Evolutionary conservation across 805 yeast genomes (phyloP), one percentile per base, ranked within the genome.

Genomic region (Novakomyces olei): DNA sequence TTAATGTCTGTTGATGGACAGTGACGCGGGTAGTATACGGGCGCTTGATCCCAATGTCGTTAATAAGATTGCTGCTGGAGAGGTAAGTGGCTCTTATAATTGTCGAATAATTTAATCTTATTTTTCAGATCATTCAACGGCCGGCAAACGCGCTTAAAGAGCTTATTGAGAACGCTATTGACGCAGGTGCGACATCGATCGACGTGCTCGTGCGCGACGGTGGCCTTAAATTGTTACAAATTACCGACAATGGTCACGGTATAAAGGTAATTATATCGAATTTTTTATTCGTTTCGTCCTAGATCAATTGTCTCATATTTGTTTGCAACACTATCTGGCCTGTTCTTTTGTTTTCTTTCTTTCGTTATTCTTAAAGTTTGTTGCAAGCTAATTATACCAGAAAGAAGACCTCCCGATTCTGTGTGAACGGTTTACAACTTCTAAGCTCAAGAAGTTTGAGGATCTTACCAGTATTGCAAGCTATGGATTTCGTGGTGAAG

Each of bases 401-500:
- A 65, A 63, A 29, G 76, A 65, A 0, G 96, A 88, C 46, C 48
- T 88, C 28, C 62, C 68, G 0, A 59, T 88, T 4, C 60, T 88
- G n/a, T 88, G 96, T 48, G 77, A 78, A 46, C 56, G 98, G 17
- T 85, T 81, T 53, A 78, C 96, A 15, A 88, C 98, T 0, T 81
- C 95, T 0, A 88, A 88, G 50, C 53, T 88, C 16, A 39, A 52
- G 1, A 60, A 54, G 5, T 85, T 76, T 48, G 85, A 77, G 32
- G 98, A 88, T 48, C 60, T 88, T 36, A 56, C 58, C 32, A 49
- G 61, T 3, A 66, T 88, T 16, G 56, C 65, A 15, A 83, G 96
- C 0, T 80, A 80, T 49, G 98, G 98, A 4, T 88, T 88, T 49
- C 61, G 98, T 35, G 98, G 98, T 10, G 98, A 88, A 51, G 98